These are phyloP conservation scores for Rhizopus delemar DNA, from an alignment of 371 early-diverging fungal genomes.

Conservation along the genomic window DNA sequence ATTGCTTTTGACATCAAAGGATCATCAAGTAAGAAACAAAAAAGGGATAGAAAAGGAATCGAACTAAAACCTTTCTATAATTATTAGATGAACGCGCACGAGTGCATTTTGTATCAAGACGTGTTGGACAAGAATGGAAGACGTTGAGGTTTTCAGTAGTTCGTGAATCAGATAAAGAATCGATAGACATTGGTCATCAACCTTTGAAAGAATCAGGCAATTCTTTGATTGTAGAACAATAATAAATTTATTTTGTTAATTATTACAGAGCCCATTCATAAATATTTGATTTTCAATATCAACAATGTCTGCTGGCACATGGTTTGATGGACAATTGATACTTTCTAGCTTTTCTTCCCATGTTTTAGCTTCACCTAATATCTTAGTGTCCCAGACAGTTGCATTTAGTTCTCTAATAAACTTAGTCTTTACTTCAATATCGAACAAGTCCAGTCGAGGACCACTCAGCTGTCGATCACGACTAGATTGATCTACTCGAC, in stretches of 20 bases:
- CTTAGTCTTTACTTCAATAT: constrained; percentile 25
- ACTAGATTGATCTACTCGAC: constrained; percentile 43
- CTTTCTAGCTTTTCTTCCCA: constrained; percentile 37
- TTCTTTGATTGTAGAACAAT: constrained; percentile 15
- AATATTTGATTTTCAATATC: constrained; percentile 54
- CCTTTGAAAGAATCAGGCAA: constrained; percentile 44
- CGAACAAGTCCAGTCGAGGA: constrained; percentile 41
- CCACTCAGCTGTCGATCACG: constrained; percentile 43
- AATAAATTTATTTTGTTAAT: constrained; percentile 11
- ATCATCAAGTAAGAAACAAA: constrained; percentile 42
- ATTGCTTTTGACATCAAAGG: constrained; percentile 62
- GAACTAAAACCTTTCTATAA: not conserved
- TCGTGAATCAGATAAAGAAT: constrained; percentile 35
- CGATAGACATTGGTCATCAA: constrained; percentile 39
- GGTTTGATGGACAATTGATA: constrained; percentile 45
- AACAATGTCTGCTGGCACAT: constrained; percentile 46
- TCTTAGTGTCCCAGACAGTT: constrained; percentile 43
- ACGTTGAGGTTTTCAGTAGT: constrained; percentile 43
- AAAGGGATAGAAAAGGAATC: not conserved
- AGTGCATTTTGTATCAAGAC: constrained; percentile 44
- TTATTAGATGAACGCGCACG: constrained; percentile 41
- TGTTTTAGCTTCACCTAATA: constrained; percentile 35
- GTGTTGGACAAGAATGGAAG: constrained; percentile 40
- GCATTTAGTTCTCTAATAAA: constrained; percentile 34
- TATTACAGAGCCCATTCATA: constrained; percentile 41